Percentiles rank a stretch among this genome's conserved stretches.
Evolutionary conservation across 495 filamentous ascomycete genomes (phyloP).

Genomic region (Aspergillus biplanus): DNA sequence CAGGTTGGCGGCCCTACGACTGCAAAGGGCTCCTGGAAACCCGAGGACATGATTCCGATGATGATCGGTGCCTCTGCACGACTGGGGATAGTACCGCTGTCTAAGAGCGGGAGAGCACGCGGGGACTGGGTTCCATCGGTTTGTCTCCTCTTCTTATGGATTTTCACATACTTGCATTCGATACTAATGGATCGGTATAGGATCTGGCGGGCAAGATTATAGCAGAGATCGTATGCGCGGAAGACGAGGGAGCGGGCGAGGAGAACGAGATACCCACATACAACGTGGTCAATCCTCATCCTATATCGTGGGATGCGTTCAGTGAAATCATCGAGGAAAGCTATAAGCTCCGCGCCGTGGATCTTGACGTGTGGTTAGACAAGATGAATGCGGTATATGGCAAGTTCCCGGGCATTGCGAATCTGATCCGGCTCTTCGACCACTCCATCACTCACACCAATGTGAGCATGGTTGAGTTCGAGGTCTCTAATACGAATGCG

Average conservation of each 20-base stretch:
- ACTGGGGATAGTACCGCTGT: slow-evolving; percentile 19
- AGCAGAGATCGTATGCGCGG: slow-evolving; percentile 4
- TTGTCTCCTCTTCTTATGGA: neutral
- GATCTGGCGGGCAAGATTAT: slow-evolving; percentile 23
- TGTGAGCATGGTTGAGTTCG: slow-evolving; percentile 17
- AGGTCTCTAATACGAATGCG: slow-evolving; percentile 13
- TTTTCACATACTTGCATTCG: neutral
- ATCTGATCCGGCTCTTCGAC: neutral
- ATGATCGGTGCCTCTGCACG: slow-evolving; percentile 31
- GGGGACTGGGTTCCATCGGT: slow-evolving; percentile 28
- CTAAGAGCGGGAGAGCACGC: slow-evolving; percentile 5
- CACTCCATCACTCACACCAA: slow-evolving; percentile 7
- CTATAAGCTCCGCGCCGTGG: neutral
- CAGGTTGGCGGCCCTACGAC: slow-evolving; percentile 58
- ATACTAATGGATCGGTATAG: neutral
- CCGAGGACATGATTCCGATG: slow-evolving; percentile 40
- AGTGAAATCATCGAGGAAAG: neutral
- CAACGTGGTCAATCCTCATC: neutral
- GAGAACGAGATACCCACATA: neutral
- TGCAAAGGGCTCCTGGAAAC: slow-evolving; percentile 36
- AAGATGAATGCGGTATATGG: neutral
- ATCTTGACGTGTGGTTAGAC: neutral
- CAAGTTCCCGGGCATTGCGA: neutral
- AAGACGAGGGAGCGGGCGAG: neutral
- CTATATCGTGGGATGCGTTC: neutral